Evolutionary conservation across 257 asterid genomes (phyloP).

Genomic region (Voacanga thouarsii): DNA sequence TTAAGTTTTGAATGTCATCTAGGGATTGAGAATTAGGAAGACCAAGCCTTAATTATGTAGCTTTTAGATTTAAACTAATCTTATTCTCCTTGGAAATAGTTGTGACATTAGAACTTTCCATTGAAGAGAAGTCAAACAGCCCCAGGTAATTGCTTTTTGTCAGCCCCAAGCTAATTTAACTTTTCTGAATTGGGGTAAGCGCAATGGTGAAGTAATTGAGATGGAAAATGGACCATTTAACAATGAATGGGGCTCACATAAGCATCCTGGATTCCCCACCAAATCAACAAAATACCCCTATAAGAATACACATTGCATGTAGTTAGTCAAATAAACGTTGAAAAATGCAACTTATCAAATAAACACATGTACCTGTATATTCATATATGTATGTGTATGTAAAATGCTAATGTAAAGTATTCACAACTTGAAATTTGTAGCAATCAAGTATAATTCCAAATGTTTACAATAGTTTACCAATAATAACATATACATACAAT

Average conservation of each 20-base stretch:
- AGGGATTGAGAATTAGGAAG: too few species aligned
- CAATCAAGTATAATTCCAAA: not conserved
- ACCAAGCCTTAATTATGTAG: too few species aligned
- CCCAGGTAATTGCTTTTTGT: too few species aligned
- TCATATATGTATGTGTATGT: not conserved
- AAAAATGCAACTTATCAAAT: not conserved
- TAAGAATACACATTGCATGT: slow-evolving; percentile 1
- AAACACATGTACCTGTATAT: not conserved
- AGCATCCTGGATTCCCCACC: slow-evolving; percentile 77
- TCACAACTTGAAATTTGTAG: not conserved
- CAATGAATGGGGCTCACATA: slow-evolving; percentile 86
- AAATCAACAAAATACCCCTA: slow-evolving; percentile 96
- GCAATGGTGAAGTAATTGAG: slow-evolving; percentile 84
- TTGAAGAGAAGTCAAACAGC: too few species aligned
- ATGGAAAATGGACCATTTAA: slow-evolving; percentile 91
- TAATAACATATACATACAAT: not conserved
- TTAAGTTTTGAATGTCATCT: too few species aligned
- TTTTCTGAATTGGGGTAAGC: slow-evolving; percentile 74
- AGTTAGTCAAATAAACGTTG: slow-evolving; percentile 5
- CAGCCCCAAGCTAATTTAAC: too few species aligned
- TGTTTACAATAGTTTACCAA: not conserved
- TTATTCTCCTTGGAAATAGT: too few species aligned
- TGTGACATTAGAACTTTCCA: too few species aligned
- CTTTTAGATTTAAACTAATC: too few species aligned
- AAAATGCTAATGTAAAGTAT: not conserved